A percentile compares a stretch with the other conserved stretches of the same genome.
phyloP scores from a whole-genome alignment of 192 early-diverging fungal genomes.

The Backusella mclennaniae region DNA sequence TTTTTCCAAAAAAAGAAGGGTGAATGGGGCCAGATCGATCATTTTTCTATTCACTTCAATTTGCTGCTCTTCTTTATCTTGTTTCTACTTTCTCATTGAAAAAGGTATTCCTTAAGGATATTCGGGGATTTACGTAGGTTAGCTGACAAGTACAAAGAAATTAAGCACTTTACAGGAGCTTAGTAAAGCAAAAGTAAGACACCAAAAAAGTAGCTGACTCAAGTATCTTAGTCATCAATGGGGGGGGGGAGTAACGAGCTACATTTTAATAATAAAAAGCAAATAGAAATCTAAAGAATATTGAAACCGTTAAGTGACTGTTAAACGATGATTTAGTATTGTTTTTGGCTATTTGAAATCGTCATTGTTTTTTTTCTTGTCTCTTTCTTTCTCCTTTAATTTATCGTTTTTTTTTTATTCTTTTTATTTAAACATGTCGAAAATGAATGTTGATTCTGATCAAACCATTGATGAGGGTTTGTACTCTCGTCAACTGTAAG shows the following conservation, averaged over 20 bases:
- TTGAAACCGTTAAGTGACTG: not conserved
- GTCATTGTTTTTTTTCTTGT: not conserved
- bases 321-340: not conserved
- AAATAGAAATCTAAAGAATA: not conserved
- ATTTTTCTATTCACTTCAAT: not conserved
- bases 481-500: constrained; percentile 99
- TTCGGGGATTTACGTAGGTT: not conserved
- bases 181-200: not conserved
- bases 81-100: not conserved
- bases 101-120: not conserved
- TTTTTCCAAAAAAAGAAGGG: not conserved
- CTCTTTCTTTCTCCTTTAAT: not conserved
- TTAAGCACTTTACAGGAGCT: not conserved
- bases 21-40: not conserved
- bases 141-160: too few relatives aligned
- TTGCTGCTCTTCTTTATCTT: not conserved
- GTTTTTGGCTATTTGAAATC: not conserved
- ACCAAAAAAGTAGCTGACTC: not conserved
- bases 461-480: constrained; percentile 91
- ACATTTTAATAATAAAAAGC: not conserved
- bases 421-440: constrained; percentile 11
- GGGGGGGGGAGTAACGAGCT: too few relatives aligned
- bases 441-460: constrained; percentile 43
- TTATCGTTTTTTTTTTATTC: not conserved
- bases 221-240: not conserved